Evolutionary conservation across 2,329 filamentous ascomycete genomes (phyloP), one percentile per base, ranked within the genome.

Genomic region (Ascochyta pisi): DNA sequence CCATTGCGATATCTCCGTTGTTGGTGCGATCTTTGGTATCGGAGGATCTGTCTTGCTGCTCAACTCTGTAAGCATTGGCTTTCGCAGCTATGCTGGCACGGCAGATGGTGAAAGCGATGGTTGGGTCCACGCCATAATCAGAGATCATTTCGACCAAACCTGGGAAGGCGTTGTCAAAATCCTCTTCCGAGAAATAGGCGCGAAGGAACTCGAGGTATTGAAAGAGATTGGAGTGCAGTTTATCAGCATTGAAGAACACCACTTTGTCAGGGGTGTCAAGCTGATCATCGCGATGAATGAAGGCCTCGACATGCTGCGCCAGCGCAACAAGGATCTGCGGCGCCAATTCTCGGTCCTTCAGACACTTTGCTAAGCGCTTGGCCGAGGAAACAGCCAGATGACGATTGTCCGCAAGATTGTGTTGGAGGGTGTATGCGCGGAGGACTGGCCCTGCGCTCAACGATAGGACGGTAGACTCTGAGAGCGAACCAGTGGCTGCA

Each of bases 151-250:
- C 82, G 4, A 87, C 79, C 38, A 96, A 84, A 27, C 86, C 84
- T 1, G 95, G 95, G 6, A 98, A 87, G 16, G 89, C 83, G 2
- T 81, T 78, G 67, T 96, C 90, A 58, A 97, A 98, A 19, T 93
- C 86, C 34, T 89, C 85, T 0, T 86, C 81, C 0, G 88, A 83
- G 27, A 97, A 78, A 68, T 92, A 96, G 71, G 86, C 90, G 70
- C 90, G 89, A 29, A 99, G 83, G 6, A 97, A 84, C 67, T 98
- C 95, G 16, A 98, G 82, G 70, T 96, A 99, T 68, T 97, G 93
- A 23, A 87, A 84, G 23, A 98, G 83, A 8, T 93, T 89, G 57
- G 90, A 86, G 64, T 96, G 91, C 19, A 96, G 89, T 72, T 96
- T 93, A 71, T 99, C 95, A 48, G 96, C 85, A 62, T 96, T 88